Evolutionary conservation across 768 basidiomycete genomes (phyloP).

Genomic region (Suillus hirtellus): DNA sequence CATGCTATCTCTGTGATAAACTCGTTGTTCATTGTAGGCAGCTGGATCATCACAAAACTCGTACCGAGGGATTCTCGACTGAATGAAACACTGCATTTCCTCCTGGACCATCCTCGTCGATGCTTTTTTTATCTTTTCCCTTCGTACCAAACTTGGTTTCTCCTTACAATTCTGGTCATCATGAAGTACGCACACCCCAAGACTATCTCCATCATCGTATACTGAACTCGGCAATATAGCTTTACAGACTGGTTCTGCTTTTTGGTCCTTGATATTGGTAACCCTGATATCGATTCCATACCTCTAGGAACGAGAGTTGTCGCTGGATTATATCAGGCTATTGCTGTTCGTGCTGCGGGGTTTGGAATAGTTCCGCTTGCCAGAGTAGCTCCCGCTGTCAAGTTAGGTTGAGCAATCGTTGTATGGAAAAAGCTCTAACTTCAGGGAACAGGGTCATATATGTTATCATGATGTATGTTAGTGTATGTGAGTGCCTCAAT

Average conservation of each 20-base stretch:
- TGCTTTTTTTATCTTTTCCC: slow-evolving; percentile 93
- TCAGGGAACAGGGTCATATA: slow-evolving; percentile 66
- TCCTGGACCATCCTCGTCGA: slow-evolving; percentile 91
- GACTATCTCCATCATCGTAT: not conserved
- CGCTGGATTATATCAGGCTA: slow-evolving; percentile 76
- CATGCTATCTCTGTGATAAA: slow-evolving; percentile 6
- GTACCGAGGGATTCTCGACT: slow-evolving; percentile 59
- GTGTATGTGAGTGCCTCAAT: slow-evolving; percentile 58
- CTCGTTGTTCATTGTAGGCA: slow-evolving; percentile 32
- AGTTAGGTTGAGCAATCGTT: slow-evolving; percentile 50
- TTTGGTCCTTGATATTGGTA: slow-evolving; percentile 85
- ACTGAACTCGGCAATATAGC: slow-evolving; percentile 36
- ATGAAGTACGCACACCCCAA: slow-evolving; percentile 59
- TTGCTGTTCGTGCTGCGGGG: slow-evolving; percentile 84
- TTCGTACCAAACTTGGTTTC: slow-evolving; percentile 92
- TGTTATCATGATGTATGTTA: slow-evolving; percentile 93
- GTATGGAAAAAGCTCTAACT: slow-evolving; percentile 5
- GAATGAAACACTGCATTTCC: slow-evolving; percentile 82
- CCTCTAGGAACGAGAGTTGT: slow-evolving; percentile 70
- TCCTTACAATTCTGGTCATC: slow-evolving; percentile 63
- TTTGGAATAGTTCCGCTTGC: slow-evolving; percentile 76
- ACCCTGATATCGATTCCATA: slow-evolving; percentile 62
- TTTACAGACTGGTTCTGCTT: slow-evolving; percentile 88
- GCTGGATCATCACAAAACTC: slow-evolving; percentile 71
- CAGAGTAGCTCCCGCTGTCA: slow-evolving; percentile 83